Base-by-base conservation (phyloP, 768 basidiomycete genomes). In the Asterophora lycoperdoides region DNA sequence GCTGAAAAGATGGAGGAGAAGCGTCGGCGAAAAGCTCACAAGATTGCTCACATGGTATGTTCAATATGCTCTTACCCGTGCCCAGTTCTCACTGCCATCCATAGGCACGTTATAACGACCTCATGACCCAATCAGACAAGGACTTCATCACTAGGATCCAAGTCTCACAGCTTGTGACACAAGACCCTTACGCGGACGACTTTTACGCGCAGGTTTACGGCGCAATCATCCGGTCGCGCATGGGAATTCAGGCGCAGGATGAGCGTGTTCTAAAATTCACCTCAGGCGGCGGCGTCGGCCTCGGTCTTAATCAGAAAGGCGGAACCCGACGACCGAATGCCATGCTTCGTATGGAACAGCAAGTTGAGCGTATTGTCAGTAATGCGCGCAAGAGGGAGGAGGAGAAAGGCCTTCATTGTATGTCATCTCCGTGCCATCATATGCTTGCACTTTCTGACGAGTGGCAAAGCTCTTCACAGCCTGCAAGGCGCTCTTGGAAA, bases 81-180 rank as follows among this genome's bases (percentile, higher is more conserved):
- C 9, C 18, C 6, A 32, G 19, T 14, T 33, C 45, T 57, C 7
- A 62, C 49, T 20, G 34, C 56, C 29, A 15, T 55, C 48, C 48
- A 32, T 44, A 93, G 92, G 81, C 93, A 52, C 83, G 89, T 51
- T 93, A 93, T 62, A 95, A 95, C 57, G 91, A 93, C 64, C 76
- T 94, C 32, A 95, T 95, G 93, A 93, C 92, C 3, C 92, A 93
- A 68, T 93, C 90, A 9, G 96, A 99, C 75, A 98, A 98, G 71
- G 96, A 98, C 63, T 99, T 98, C 64, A 98, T 99, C 69, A 98
- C 96, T 30, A 84, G 96, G 19, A 98, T 99, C 54, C 96, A 99
- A 66, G 91, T 99, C 29, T 97, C 95, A 1, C 96, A 98, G 62
- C 86, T 98, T 35, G 93, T 96, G 37, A 95, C 93, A 5, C 86